Evolutionary conservation across 2,329 filamentous ascomycete genomes (phyloP).

Genomic region (Fusarium sp.): DNA sequence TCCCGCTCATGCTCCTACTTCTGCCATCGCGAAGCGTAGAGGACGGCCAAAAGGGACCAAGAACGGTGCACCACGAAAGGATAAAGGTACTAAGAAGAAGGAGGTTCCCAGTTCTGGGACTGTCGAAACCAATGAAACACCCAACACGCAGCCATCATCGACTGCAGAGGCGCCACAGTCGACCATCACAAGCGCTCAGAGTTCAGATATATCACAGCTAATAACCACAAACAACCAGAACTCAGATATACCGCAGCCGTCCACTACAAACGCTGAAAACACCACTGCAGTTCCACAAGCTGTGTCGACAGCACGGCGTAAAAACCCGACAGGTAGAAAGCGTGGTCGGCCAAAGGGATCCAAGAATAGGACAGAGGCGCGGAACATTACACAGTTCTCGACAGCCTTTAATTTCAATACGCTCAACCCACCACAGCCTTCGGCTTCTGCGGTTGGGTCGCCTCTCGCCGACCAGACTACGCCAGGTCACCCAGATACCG

Average conservation of each 20-base stretch:
- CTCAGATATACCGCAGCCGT: not conserved
- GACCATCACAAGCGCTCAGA: not conserved
- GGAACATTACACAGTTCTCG: slow-evolving; percentile 17
- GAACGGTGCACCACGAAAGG: slow-evolving; percentile 56
- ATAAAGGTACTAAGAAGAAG: slow-evolving; percentile 67
- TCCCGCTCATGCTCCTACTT: slow-evolving; percentile 6
- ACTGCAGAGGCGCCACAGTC: slow-evolving; percentile 6
- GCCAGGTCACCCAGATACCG: slow-evolving; percentile 4
- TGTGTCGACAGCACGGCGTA: slow-evolving; percentile 22
- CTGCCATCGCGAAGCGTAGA: slow-evolving; percentile 59
- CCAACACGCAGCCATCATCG: slow-evolving; percentile 5
- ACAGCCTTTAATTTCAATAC: not conserved
- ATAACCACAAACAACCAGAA: slow-evolving; percentile 1
- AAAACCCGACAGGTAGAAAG: slow-evolving; percentile 50
- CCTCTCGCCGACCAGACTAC: slow-evolving; percentile 37
- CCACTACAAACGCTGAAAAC: slow-evolving; percentile 3
- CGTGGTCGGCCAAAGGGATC: slow-evolving; percentile 63
- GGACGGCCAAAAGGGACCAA: slow-evolving; percentile 71
- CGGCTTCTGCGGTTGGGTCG: slow-evolving; percentile 17
- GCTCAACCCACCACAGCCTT: slow-evolving; percentile 6
- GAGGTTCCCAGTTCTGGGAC: slow-evolving; percentile 7
- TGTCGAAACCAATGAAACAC: slow-evolving; percentile 11
- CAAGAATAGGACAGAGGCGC: slow-evolving; percentile 59
- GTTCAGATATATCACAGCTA: not conserved
- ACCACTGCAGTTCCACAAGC: slow-evolving; percentile 25